A percentile compares a stretch with the other conserved stretches of the same genome.
Conservation (phyloP, 2,329 filamentous ascomycete genomes). For the Trichophyton simii region DNA sequence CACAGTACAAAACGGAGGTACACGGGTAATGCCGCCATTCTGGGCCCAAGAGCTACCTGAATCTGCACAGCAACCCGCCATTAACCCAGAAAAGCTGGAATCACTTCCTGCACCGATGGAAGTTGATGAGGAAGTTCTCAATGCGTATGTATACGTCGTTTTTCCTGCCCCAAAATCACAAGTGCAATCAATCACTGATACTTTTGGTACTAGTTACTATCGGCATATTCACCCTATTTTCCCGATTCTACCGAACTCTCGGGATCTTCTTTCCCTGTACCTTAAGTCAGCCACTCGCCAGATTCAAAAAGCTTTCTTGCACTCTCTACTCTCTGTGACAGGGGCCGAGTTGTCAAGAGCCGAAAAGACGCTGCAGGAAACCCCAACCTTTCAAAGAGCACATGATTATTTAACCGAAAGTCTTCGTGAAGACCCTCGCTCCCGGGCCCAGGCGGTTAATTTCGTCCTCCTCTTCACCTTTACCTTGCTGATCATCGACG, state of each 20-base stretch:
- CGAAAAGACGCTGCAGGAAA: conserved; percentile 22
- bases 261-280: conserved; percentile 25
- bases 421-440: conserved; percentile 25
- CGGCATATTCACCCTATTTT: conserved; percentile 29
- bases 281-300: conserved; percentile 30
- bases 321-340: conserved; percentile 30
- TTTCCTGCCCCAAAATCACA: background rate
- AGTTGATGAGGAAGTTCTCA: conserved; percentile 29
- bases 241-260: conserved; percentile 31
- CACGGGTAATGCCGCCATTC: conserved; percentile 28
- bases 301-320: conserved; percentile 30
- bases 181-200: background rate
- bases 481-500: conserved; percentile 32
- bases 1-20: conserved; percentile 26
- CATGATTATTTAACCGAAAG: conserved; percentile 29
- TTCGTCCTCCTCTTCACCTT: conserved; percentile 32
- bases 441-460: conserved; percentile 26
- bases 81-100: conserved; percentile 22
- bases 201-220: conserved; percentile 26
- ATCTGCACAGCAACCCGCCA: conserved; percentile 16
- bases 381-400: conserved; percentile 26
- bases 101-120: conserved; percentile 25
- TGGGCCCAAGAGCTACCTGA: conserved; percentile 21
- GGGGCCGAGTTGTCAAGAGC: conserved; percentile 26
- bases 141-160: conserved; percentile 23